These are phyloP conservation scores for Gossypium thurberi DNA, from an alignment of 345 rosid species.

Conservation along the genomic window DNA sequence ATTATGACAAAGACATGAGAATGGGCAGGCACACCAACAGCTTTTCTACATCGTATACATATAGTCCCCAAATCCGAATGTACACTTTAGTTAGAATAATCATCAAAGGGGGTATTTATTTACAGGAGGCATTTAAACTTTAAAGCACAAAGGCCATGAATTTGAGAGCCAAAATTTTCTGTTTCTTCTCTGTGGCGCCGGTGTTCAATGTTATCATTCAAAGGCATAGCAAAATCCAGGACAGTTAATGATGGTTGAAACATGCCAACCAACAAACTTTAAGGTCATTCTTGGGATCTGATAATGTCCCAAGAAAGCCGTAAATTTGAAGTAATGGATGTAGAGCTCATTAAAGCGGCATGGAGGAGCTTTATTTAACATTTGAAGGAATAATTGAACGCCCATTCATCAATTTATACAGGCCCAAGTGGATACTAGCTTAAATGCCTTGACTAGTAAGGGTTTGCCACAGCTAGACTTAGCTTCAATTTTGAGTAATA, in stretches of 20 bases:
- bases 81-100: background rate
- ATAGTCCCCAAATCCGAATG: background rate
- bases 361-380: background rate
- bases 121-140: background rate
- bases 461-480: background rate
- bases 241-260: background rate
- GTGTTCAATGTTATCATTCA: no score
- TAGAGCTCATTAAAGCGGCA: background rate
- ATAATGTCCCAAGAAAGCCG: background rate
- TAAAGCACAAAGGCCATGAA: background rate
- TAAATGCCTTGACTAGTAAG: background rate
- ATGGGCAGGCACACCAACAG: background rate
- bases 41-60: background rate
- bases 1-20: slow-evolving; percentile 15
- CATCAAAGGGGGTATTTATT: background rate
- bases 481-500: background rate
- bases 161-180: background rate
- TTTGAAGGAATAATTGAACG: no score
- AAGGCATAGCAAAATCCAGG: no score
- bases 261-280: background rate
- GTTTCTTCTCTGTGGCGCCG: no score
- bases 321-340: no score
- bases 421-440: no score
- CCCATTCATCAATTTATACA: no score
- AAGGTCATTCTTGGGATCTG: background rate